Conservation (phyloP, 2,329 filamentous ascomycete genomes). For the Penicillium sp. region DNA sequence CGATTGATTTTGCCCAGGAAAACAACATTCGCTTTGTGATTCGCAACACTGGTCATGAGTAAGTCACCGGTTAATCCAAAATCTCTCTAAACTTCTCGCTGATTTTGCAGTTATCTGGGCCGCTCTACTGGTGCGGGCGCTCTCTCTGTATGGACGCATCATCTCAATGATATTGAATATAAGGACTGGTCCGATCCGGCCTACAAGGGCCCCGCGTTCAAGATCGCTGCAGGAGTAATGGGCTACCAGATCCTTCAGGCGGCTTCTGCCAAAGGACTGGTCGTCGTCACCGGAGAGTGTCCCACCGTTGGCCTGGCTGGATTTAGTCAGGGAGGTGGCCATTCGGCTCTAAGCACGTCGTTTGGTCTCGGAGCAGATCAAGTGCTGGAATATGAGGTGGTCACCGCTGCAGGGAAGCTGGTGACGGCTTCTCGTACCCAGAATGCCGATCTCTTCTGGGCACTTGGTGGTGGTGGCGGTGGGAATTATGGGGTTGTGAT, state of each 20-base stretch:
- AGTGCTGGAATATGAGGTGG: conserved; percentile 34
- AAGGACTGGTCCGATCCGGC: conserved; percentile 33
- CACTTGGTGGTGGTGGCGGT: conserved; percentile 35
- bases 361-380: conserved; percentile 59
- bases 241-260: conserved; percentile 47
- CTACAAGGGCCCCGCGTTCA: conserved; percentile 50
- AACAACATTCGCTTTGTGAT: conserved; percentile 50
- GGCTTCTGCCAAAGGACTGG: conserved; percentile 44
- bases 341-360: conserved; percentile 48
- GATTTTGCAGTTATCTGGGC: conserved; percentile 39
- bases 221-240: conserved; percentile 50
- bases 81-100: too few relatives aligned
- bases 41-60: conserved; percentile 41
- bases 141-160: conserved; percentile 32
- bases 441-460: conserved; percentile 22
- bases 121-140: conserved; percentile 56
- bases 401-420: conserved; percentile 29
- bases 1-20: conserved; percentile 41
- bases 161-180: conserved; percentile 28
- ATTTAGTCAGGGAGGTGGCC: conserved; percentile 57
- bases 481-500: conserved; percentile 55
- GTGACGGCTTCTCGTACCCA: conserved; percentile 12
- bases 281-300: conserved; percentile 51
- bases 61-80: too few relatives aligned
- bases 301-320: conserved; percentile 55